Evolutionary conservation across 257 asterid species (phyloP).

Genomic region (Rhazya stricta): DNA sequence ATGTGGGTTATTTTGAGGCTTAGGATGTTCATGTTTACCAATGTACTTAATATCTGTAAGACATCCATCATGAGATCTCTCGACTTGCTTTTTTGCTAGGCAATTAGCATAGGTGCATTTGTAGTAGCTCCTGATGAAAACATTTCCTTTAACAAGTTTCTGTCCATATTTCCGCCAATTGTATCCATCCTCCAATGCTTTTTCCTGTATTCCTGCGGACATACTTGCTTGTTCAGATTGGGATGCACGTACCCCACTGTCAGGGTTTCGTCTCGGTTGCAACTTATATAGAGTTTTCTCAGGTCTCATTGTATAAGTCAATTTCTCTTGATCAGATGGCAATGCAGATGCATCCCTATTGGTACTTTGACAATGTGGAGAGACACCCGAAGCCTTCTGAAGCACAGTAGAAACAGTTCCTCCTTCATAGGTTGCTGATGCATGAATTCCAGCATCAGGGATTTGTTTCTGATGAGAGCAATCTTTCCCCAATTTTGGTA

Average conservation of each 20-base stretch:
- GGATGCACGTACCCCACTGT: slow-evolving; percentile 19
- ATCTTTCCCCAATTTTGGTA: slow-evolving; percentile 34
- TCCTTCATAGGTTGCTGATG: slow-evolving; percentile 26
- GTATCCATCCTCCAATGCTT: slow-evolving; percentile 71
- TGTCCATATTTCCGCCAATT: slow-evolving; percentile 99
- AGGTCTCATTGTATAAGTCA: slow-evolving; percentile 20
- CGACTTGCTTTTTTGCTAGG: slow-evolving; percentile 78
- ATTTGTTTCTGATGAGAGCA: slow-evolving; percentile 25
- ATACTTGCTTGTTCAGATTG: slow-evolving; percentile 23
- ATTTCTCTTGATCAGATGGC: slow-evolving; percentile 31
- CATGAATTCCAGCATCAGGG: slow-evolving; percentile 24
- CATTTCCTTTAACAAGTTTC: slow-evolving; percentile 86
- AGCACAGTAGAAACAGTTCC: slow-evolving; percentile 13
- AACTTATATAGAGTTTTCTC: slow-evolving; percentile 35
- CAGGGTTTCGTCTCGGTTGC: slow-evolving; percentile 44
- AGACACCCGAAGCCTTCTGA: slow-evolving; percentile 24
- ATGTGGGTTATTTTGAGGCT: slow-evolving; percentile 51
- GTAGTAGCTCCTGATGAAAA: slow-evolving; percentile 78
- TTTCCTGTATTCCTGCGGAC: slow-evolving; percentile 34
- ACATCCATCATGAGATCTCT: slow-evolving; percentile 69
- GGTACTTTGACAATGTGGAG: slow-evolving; percentile 28
- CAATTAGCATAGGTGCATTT: slow-evolving; percentile 69
- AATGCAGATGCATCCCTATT: slow-evolving; percentile 20
- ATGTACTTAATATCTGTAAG: slow-evolving; percentile 66
- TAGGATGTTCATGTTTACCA: slow-evolving; percentile 68